Evolutionary conservation across 2,329 filamentous ascomycete genomes (phyloP), one percentile per base, ranked within the genome.

Genomic region (Domatiomyces catenatus): DNA sequence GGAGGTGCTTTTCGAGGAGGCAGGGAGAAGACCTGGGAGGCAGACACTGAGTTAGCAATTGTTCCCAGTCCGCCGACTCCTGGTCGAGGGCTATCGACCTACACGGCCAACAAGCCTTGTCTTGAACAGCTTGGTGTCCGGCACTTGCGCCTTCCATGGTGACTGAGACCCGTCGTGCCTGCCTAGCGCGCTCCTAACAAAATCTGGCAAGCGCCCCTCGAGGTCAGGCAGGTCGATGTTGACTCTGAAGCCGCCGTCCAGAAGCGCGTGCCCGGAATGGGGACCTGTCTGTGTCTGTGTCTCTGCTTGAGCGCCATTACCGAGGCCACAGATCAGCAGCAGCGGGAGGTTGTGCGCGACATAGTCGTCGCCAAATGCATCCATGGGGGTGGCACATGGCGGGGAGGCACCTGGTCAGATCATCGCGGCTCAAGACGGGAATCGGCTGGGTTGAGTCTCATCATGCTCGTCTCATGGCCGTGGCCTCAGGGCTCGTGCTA

Each of bases 341-440:
- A 94, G 75, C 36, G 90, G 90, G 60, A 93, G 75, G 68, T 92
- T 93, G 69, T 92, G 88, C 64, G 82, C 79, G 66, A 94, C 74
- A 71, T 89, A 94, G 67, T 83, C 83, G 56, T 66, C 60, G 20
- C 70, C 69, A 56, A 70, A 72, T 54, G 66, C 67, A 59, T 72
- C 68, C 70, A 72, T 72, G 7, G 19, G 20, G 45, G 8, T 19
- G 19, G 43, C 19, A 4, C 18, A 45, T 20, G 43, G 43, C 10
- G 18, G n/a, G 43, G 19, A 45, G 18, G 43, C 32, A 39, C 32
- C 28, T 10, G 32, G 32, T 39, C 32, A 39, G 32, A 15, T 39
- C 32, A 39, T 15, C 8, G 32, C 32, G 32, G 15, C 32, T 39
- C 32, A 15, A 15, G 32, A 39, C 8, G n/a, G n/a, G 3, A 15